Conservation (phyloP, 2,329 filamentous ascomycete genomes). For the Aspergillus jensenii region DNA sequence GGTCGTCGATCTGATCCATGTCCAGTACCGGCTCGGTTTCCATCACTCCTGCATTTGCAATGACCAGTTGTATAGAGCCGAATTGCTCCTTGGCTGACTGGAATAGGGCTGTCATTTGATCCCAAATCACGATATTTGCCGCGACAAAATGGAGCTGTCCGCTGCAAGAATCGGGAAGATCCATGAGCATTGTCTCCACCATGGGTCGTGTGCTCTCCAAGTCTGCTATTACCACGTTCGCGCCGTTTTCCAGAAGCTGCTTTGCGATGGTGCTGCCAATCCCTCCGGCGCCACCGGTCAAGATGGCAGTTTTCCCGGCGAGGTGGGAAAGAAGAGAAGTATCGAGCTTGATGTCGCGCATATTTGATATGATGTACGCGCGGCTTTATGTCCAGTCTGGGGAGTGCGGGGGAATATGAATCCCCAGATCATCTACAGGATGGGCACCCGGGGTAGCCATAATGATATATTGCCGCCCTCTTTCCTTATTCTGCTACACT, state of each 20-base stretch:
- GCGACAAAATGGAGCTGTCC: neutral
- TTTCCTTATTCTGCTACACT: too few relatives aligned
- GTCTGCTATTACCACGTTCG: neutral
- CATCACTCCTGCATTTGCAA: neutral
- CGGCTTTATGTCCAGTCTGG: too few relatives aligned
- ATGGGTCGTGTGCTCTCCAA: neutral
- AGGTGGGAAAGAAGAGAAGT: neutral
- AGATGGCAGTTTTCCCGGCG: neutral
- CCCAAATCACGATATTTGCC: neutral
- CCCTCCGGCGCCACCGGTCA: neutral
- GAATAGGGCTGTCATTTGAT: neutral
- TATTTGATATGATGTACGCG: too few relatives aligned
- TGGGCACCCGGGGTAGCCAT: too few relatives aligned
- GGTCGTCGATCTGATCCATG: neutral
- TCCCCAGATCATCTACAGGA: too few relatives aligned
- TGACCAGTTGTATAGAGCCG: neutral
- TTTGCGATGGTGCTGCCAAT: neutral
- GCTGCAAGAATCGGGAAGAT: neutral
- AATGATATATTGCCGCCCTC: too few relatives aligned
- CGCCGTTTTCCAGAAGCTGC: neutral
- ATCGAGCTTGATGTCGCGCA: neutral
- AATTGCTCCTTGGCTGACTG: neutral
- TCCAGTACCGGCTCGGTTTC: neutral
- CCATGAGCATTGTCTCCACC: neutral
- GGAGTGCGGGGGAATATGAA: too few relatives aligned